Evolutionary conservation across 331 rosid species (phyloP).

Genomic region (Malus hybrid): DNA sequence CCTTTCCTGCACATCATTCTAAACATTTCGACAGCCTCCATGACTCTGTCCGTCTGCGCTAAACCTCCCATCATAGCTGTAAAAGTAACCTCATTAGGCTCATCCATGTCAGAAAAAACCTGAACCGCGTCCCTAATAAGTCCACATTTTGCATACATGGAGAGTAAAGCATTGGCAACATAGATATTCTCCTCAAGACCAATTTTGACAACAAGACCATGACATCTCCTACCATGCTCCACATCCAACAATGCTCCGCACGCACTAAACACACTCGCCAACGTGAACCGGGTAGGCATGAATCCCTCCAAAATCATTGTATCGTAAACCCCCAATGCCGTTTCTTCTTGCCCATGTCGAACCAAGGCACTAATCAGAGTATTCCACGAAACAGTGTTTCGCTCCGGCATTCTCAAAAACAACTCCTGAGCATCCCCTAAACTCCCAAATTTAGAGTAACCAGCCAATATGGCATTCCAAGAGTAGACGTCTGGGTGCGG

Average conservation of each 20-base stretch:
- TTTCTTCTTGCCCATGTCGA: slow-evolving; percentile 36
- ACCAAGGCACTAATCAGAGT: slow-evolving; percentile 47
- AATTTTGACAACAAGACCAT: slow-evolving; percentile 50
- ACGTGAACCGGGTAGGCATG: slow-evolving; percentile 53
- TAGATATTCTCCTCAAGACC: slow-evolving; percentile 53
- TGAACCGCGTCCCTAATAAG: slow-evolving; percentile 41
- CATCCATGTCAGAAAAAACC: slow-evolving; percentile 44
- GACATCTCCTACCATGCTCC: slow-evolving; percentile 45
- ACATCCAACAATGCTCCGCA: slow-evolving; percentile 38
- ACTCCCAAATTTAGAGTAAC: slow-evolving; percentile 33
- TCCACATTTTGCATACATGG: slow-evolving; percentile 61
- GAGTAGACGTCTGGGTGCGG: slow-evolving; percentile 54
- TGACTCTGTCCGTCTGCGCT: slow-evolving; percentile 29
- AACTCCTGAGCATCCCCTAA: slow-evolving; percentile 33
- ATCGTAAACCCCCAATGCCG: slow-evolving; percentile 47
- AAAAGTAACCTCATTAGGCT: slow-evolving; percentile 75
- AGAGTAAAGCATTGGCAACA: slow-evolving; percentile 51
- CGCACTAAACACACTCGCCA: slow-evolving; percentile 62
- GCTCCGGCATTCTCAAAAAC: slow-evolving; percentile 56
- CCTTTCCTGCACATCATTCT: slow-evolving; percentile 58
- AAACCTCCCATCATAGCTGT: slow-evolving; percentile 68
- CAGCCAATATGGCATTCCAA: slow-evolving; percentile 61
- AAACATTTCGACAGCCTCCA: slow-evolving; percentile 51
- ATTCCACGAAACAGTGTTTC: slow-evolving; percentile 64
- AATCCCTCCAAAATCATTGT: slow-evolving; percentile 39